phyloP scores from a whole-genome alignment of 345 rosid species.

The Ricinus communis region DNA sequence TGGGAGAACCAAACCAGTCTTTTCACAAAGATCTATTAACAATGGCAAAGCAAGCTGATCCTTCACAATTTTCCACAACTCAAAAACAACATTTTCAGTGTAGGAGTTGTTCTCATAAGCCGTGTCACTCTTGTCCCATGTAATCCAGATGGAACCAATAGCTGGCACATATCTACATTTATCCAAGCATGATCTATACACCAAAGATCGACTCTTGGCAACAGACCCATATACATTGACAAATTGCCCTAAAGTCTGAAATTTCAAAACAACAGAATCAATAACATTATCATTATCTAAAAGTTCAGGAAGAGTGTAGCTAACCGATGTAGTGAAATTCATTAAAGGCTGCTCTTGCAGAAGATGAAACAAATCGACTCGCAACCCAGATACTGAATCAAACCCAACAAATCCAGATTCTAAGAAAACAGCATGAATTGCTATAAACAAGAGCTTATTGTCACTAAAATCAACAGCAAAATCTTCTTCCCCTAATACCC shows the following conservation, averaged over 20 bases:
- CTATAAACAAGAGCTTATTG: slow-evolving; percentile 43
- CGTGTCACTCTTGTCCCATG: slow-evolving; percentile 15
- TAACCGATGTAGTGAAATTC: slow-evolving; percentile 38
- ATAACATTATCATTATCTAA: slow-evolving; percentile 16
- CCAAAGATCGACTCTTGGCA: slow-evolving; percentile 27
- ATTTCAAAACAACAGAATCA: slow-evolving; percentile 44
- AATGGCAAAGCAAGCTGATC: slow-evolving; percentile 64
- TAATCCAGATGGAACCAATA: slow-evolving; percentile 34
- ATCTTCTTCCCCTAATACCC: slow-evolving; percentile 53
- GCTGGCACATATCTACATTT: slow-evolving; percentile 43
- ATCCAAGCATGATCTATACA: slow-evolving; percentile 44
- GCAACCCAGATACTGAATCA: slow-evolving; percentile 36
- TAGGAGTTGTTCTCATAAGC: slow-evolving; percentile 18
- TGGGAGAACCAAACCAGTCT: slow-evolving; percentile 48
- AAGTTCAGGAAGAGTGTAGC: slow-evolving; percentile 60
- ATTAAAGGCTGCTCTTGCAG: slow-evolving; percentile 41
- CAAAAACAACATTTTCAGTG: slow-evolving; percentile 41
- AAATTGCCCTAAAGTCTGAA: slow-evolving; percentile 47
- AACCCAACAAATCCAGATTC: slow-evolving; percentile 67
- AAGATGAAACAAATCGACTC: slow-evolving; percentile 41
- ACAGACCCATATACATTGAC: slow-evolving; percentile 58
- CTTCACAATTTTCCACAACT: slow-evolving; percentile 74
- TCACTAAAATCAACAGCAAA: slow-evolving; percentile 37
- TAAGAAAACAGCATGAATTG: slow-evolving; percentile 67
- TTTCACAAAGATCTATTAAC: slow-evolving; percentile 56